A percentile compares a stretch with the other conserved stretches of the same genome.
Evolutionary conservation across 305 asterid species (phyloP).

Genomic region (Fraxinus dipetala): DNA sequence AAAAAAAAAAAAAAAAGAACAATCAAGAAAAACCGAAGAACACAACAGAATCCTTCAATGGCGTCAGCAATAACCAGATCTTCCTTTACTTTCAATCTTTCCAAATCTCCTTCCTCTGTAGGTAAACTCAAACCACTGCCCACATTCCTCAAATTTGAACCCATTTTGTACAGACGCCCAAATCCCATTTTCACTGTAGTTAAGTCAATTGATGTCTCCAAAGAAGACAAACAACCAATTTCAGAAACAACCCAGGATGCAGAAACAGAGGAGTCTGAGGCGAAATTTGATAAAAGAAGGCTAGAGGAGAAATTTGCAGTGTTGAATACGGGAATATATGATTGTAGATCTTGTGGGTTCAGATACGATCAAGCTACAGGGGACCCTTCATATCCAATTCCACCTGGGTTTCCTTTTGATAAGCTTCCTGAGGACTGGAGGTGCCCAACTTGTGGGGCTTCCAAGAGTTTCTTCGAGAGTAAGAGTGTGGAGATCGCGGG

Average conservation of each 20-base stretch:
- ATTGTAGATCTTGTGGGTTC: slow-evolving; percentile 84
- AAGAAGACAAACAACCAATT: slow-evolving; percentile 64
- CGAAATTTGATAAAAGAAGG: slow-evolving; percentile 39
- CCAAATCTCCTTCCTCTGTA: slow-evolving; percentile 36
- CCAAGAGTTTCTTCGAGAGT: slow-evolving; percentile 75
- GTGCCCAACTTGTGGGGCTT: slow-evolving; percentile 89
- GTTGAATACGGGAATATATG: slow-evolving; percentile 73
- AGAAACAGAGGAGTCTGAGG: slow-evolving; percentile 24
- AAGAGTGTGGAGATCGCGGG: slow-evolving; percentile 93
- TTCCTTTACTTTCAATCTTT: slow-evolving; percentile 49
- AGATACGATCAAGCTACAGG: slow-evolving; percentile 57
- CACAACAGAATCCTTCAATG: slow-evolving; percentile 30
- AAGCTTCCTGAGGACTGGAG: slow-evolving; percentile 91
- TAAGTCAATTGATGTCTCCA: slow-evolving; percentile 69
- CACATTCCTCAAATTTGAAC: slow-evolving; percentile 29
- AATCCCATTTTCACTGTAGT: slow-evolving; percentile 17
- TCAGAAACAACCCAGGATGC: slow-evolving; percentile 22
- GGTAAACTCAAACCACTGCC: slow-evolving; percentile 34
- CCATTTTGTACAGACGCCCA: slow-evolving; percentile 11
- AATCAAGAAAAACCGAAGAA: background rate
- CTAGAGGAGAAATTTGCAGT: slow-evolving; percentile 88
- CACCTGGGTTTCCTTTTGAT: slow-evolving; percentile 81
- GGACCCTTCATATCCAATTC: slow-evolving; percentile 83
- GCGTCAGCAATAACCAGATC: slow-evolving; percentile 63
- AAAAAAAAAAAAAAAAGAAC: background rate